Evolutionary conservation across 2,329 filamentous ascomycete species (phyloP).

Genomic region (Pestalotiopsis sp.): DNA sequence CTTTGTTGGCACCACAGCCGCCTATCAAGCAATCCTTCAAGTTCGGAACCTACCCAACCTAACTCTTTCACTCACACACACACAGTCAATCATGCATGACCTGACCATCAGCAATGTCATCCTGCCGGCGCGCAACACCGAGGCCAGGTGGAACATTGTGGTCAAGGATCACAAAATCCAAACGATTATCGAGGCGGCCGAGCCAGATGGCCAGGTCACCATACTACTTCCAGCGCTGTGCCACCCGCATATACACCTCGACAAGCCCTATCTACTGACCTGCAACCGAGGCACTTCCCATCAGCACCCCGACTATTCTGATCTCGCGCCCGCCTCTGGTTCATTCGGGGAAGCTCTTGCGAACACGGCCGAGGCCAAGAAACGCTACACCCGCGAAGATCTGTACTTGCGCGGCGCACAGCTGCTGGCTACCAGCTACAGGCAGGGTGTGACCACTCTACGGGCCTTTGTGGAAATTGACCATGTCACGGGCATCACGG

Average conservation of each 20-base stretch:
- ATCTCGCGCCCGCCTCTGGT: conserved; percentile 62
- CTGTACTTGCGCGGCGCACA: conserved; percentile 66
- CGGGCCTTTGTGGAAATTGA: conserved; percentile 75
- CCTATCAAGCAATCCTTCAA: not conserved
- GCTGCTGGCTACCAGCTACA: conserved; percentile 66
- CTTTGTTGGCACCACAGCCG: not conserved
- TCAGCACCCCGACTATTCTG: conserved; percentile 56
- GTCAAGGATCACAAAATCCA: conserved; percentile 21
- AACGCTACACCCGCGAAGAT: conserved; percentile 62
- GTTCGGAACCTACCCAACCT: not conserved
- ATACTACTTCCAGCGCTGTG: conserved; percentile 53
- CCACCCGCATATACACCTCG: conserved; percentile 75
- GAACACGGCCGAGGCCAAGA: conserved; percentile 57
- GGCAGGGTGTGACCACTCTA: conserved; percentile 68
- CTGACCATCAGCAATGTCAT: conserved; percentile 23
- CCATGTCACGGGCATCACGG: conserved; percentile 50
- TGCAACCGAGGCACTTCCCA: conserved; percentile 25
- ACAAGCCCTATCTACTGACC: conserved; percentile 65
- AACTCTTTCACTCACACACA: not conserved
- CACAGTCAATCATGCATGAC: not conserved
- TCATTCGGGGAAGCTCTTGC: conserved; percentile 67
- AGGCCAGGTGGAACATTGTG: conserved; percentile 22
- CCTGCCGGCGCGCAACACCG: conserved; percentile 15
- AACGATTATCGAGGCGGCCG: conserved; percentile 14
- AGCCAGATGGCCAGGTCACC: conserved; percentile 19